These are phyloP conservation scores for Podila clonocystis DNA, from an alignment of 192 early-diverging fungal genomes.

Conservation along the genomic window DNA sequence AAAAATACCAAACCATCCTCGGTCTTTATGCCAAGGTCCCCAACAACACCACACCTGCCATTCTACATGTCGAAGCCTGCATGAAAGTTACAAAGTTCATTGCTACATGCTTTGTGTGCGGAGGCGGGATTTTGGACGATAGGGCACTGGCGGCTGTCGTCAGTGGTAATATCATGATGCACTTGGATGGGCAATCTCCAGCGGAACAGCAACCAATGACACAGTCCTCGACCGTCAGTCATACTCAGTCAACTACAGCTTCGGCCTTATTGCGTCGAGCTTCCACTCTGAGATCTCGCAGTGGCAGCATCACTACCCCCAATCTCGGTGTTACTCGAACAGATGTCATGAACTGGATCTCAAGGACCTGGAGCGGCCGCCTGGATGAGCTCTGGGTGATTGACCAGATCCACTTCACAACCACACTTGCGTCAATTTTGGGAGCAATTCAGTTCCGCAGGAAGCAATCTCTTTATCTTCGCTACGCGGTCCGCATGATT, in stretches of 20 bases:
- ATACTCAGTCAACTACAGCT: slow-evolving; percentile 23
- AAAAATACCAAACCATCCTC: slow-evolving; percentile 74
- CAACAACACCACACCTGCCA: slow-evolving; percentile 57
- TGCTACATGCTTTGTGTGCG: slow-evolving; percentile 50
- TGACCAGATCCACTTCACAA: slow-evolving; percentile 57
- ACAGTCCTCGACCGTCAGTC: slow-evolving; percentile 11
- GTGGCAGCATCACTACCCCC: slow-evolving; percentile 18
- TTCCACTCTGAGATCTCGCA: slow-evolving; percentile 40
- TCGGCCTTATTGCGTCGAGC: slow-evolving; percentile 33
- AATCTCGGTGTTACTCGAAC: slow-evolving; percentile 31
- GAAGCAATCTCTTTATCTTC: slow-evolving; percentile 79
- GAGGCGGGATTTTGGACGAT: slow-evolving; percentile 41
- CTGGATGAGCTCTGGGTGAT: slow-evolving; percentile 47
- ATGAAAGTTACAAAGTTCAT: slow-evolving; percentile 76
- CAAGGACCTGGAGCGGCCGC: slow-evolving; percentile 41
- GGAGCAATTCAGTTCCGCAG: slow-evolving; percentile 63
- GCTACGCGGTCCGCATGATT: slow-evolving; percentile 63
- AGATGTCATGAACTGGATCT: slow-evolving; percentile 46
- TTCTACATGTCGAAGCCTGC: slow-evolving; percentile 74
- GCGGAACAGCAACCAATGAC: slow-evolving; percentile 28
- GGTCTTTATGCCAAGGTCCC: slow-evolving; percentile 69
- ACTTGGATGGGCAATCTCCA: slow-evolving; percentile 4
- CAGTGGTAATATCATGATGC: slow-evolving; percentile 34
- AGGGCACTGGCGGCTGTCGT: slow-evolving; percentile 41
- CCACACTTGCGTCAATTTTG: slow-evolving; percentile 68